Evolutionary conservation across 2,329 filamentous ascomycete species (phyloP).

Genomic region (Magnaporthales sp.): DNA sequence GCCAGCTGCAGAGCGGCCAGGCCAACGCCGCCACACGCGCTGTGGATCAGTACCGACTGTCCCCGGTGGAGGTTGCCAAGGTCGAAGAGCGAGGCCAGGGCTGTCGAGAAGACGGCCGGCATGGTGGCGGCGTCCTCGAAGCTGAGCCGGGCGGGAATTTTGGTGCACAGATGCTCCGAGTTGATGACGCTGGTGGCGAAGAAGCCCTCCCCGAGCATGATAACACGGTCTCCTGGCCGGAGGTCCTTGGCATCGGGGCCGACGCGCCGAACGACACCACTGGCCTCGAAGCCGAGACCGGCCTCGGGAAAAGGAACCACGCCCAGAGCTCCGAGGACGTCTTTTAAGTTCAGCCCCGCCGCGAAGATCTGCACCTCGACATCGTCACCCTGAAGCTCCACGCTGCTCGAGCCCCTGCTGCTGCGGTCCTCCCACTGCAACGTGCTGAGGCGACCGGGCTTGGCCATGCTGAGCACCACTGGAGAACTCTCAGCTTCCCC

Average conservation of each 20-base stretch:
- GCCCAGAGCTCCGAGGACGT: constrained; percentile 27
- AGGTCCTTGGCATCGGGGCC: constrained; percentile 21
- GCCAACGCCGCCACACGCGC: constrained; percentile 23
- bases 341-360: no score
- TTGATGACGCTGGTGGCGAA: background rate
- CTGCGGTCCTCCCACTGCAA: no score
- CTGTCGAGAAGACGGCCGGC: constrained; percentile 23
- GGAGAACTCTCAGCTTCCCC: no score
- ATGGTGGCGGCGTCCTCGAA: constrained; percentile 21
- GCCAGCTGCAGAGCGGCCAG: constrained; percentile 21
- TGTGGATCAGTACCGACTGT: constrained; percentile 25
- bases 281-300: constrained; percentile 19
- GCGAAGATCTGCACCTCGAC: no score
- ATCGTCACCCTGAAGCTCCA: no score
- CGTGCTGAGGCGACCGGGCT: no score
- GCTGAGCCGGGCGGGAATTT: constrained; percentile 20
- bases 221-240: constrained; percentile 17
- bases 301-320: constrained; percentile 17
- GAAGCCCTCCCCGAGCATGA: constrained; percentile 5
- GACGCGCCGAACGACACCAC: constrained; percentile 19
- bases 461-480: no score
- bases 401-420: no score
- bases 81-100: constrained; percentile 19
- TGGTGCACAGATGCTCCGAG: constrained; percentile 7
- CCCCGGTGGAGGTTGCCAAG: constrained; percentile 19